Evolutionary conservation across 495 filamentous ascomycete genomes (phyloP).

Genomic region (Penicillium dipodomyicola): DNA sequence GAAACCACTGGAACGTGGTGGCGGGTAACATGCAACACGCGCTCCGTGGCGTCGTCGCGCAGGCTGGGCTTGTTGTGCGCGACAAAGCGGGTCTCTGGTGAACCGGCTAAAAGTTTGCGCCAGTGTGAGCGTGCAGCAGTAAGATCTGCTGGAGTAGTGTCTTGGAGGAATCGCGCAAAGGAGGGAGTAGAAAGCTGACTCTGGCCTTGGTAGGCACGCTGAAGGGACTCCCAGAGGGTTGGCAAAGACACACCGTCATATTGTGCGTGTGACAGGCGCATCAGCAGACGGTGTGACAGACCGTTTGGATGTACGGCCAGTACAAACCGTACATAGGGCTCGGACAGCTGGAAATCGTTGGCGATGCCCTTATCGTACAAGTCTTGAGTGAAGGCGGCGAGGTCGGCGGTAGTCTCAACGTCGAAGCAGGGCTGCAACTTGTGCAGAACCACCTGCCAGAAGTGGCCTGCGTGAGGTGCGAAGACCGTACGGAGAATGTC

Average conservation of each 20-base stretch:
- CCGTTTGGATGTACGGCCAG: conserved; percentile 26
- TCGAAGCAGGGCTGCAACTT: conserved; percentile 8
- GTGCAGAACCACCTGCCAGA: conserved; percentile 46
- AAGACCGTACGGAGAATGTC: conserved; percentile 51
- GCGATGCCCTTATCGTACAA: conserved; percentile 38
- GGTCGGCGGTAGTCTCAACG: conserved; percentile 13
- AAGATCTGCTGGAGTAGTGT: neutral
- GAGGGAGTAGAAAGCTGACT: conserved; percentile 42
- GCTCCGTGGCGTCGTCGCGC: conserved; percentile 17
- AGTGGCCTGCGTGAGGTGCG: conserved; percentile 34
- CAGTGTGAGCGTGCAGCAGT: conserved; percentile 21
- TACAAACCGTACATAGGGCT: conserved; percentile 53
- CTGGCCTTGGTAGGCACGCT: conserved; percentile 16
- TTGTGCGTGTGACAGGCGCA: conserved; percentile 26
- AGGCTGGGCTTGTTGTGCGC: conserved; percentile 21
- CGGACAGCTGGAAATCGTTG: conserved; percentile 45
- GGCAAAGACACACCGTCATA: conserved; percentile 35
- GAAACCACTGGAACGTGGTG: conserved; percentile 17
- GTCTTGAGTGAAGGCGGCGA: conserved; percentile 37
- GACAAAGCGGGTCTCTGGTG: conserved; percentile 31
- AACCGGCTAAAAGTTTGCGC: conserved; percentile 31
- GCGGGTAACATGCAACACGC: too few relatives aligned
- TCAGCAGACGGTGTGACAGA: conserved; percentile 42
- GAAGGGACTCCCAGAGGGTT: conserved; percentile 25
- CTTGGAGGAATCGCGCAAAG: conserved; percentile 37